Percentiles rank a stretch among this genome's conserved stretches.
These are phyloP conservation scores for Amanita pallidorosea DNA, from an alignment of 768 basidiomycete species.

Conservation along the genomic window DNA sequence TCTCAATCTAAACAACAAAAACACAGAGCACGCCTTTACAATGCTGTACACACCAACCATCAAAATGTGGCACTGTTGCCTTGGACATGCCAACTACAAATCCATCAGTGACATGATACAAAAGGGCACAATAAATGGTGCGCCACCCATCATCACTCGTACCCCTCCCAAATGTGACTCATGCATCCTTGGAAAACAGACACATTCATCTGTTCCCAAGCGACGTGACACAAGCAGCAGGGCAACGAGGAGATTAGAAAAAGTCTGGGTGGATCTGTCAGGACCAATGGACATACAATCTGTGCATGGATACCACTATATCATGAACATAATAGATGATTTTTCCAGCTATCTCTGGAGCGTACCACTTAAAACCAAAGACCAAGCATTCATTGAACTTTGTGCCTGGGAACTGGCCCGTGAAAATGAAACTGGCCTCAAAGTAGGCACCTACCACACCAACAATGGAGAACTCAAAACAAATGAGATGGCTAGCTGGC, in stretches of 20 bases:
- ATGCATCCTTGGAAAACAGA: not conserved
- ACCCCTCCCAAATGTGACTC: conserved; percentile 1
- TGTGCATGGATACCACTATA: conserved; percentile 15
- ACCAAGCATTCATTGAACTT: conserved; percentile 12
- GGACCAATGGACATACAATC: conserved; percentile 10
- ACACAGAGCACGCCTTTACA: too few relatives aligned
- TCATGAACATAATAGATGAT: conserved; percentile 12
- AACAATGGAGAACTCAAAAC: conserved; percentile 9
- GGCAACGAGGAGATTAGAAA: too few relatives aligned
- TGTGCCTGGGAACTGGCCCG: conserved; percentile 16
- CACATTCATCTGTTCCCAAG: too few relatives aligned
- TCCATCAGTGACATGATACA: conserved; percentile 7
- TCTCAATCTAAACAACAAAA: too few relatives aligned
- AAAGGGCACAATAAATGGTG: conserved; percentile 16
- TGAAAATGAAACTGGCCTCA: conserved; percentile 13
- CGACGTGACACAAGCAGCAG: too few relatives aligned
- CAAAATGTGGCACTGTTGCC: conserved; percentile 14
- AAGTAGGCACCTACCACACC: conserved; percentile 16
- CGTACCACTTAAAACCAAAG: conserved; percentile 20
- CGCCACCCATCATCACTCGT: not conserved
- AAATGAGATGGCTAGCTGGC: conserved; percentile 12
- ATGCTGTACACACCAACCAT: not conserved
- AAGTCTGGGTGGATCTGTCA: too few relatives aligned
- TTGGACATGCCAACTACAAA: conserved; percentile 12
- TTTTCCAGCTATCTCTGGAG: conserved; percentile 16